Conservation (phyloP, 2,329 filamentous ascomycete genomes). For the Aspergillus sp. region DNA sequence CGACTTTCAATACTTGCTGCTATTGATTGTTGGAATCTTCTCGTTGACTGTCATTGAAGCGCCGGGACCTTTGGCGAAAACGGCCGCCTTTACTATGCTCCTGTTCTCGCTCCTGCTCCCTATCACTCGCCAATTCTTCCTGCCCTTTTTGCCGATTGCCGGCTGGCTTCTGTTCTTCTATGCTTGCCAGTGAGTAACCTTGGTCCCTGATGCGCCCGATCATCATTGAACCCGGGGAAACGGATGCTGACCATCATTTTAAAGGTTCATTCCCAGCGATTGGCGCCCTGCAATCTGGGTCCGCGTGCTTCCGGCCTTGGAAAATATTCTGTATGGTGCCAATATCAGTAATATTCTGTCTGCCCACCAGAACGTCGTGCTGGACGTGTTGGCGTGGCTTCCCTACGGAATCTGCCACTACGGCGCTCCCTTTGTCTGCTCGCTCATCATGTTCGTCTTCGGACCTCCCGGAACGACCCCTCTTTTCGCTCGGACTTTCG, state of each 20-base stretch:
- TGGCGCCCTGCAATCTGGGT: conserved; percentile 95
- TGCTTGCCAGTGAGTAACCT: conserved; percentile 74
- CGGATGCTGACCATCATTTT: conserved; percentile 19
- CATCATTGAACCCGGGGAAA: not conserved
- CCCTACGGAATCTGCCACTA: conserved; percentile 93
- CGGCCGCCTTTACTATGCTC: conserved; percentile 65
- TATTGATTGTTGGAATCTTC: conserved; percentile 75
- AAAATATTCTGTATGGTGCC: conserved; percentile 94
- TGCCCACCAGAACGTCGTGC: conserved; percentile 76
- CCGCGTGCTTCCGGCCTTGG: conserved; percentile 85
- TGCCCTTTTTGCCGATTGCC: conserved; percentile 81
- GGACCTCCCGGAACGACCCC: conserved; percentile 81
- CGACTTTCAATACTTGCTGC: conserved; percentile 79
- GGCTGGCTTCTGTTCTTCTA: conserved; percentile 91
- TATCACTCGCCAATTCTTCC: conserved; percentile 83
- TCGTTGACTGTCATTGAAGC: conserved; percentile 77
- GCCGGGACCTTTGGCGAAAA: conserved; percentile 76
- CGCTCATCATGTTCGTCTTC: conserved; percentile 80
- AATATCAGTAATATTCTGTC: conserved; percentile 96
- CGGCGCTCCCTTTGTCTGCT: conserved; percentile 77
- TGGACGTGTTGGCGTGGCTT: conserved; percentile 89
- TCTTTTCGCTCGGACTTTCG: conserved; percentile 82
- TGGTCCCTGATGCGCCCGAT: not conserved
- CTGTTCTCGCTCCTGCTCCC: conserved; percentile 74
- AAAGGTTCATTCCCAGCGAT: conserved; percentile 81